Evolutionary conservation across 306 rosid species (phyloP), one percentile per base, ranked within the genome.

Genomic region (Aeschynomene evenia): DNA sequence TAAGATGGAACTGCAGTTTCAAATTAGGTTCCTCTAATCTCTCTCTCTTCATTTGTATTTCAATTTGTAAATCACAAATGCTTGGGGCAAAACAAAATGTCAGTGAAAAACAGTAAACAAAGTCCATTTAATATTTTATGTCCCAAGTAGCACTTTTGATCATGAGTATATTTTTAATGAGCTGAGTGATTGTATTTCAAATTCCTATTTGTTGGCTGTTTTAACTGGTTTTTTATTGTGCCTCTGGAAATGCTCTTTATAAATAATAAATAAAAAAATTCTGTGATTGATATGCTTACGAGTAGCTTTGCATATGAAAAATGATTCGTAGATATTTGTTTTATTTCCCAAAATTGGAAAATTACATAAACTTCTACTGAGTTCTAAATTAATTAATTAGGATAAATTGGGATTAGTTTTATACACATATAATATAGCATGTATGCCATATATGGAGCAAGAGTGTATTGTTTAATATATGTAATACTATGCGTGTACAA

Each of bases 211-310:
- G n/a, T n/a, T n/a, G n/a, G n/a, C n/a, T n/a, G n/a, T n/a, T n/a
- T n/a, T n/a, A n/a, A n/a, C n/a, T n/a, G n/a, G n/a, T n/a, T n/a
- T n/a, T n/a, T n/a, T n/a, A n/a, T n/a, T n/a, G n/a, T n/a, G n/a
- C n/a, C n/a, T n/a, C n/a, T n/a, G n/a, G n/a, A n/a, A n/a, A n/a
- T n/a, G n/a, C n/a, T n/a, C n/a, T n/a, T n/a, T n/a, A n/a, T n/a
- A n/a, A n/a, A n/a, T n/a, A n/a, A n/a, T n/a, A n/a, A n/a, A n/a
- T n/a, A n/a, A n/a, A n/a, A n/a, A n/a, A n/a, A n/a, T n/a, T n/a
- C n/a, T n/a, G n/a, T n/a, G n/a, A n/a, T n/a, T 72, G 71, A 66
- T 72, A 49, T 24, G 66, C 71, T 64, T 52, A 63, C 79, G 14
- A 28, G 14, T 22, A 29, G 33, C n/a, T 63, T 43, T 70, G n/a